These are phyloP conservation scores for Cytospora leucostoma DNA, from an alignment of 2,329 filamentous ascomycete genomes.

Conservation along the genomic window DNA sequence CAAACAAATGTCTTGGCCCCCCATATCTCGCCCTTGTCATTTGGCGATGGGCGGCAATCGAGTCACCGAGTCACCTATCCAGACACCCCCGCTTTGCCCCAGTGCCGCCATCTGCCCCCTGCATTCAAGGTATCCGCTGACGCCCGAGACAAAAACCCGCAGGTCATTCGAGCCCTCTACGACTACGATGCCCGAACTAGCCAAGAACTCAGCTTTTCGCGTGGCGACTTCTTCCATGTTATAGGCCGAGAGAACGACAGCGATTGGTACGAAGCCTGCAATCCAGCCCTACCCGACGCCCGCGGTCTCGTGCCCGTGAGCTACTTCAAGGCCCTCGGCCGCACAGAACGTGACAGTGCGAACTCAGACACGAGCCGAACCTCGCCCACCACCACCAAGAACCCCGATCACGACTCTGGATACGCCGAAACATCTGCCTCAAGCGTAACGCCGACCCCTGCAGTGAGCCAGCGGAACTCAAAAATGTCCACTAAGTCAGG, in stretches of 20 bases:
- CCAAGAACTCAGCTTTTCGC: slow-evolving; percentile 86
- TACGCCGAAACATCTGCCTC: slow-evolving; percentile 64
- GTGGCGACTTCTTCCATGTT: slow-evolving; percentile 97
- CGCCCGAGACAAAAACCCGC: slow-evolving; percentile 27
- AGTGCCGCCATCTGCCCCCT: slow-evolving; percentile 11
- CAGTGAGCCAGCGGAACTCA: slow-evolving; percentile 50
- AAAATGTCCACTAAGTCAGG: slow-evolving; percentile 56
- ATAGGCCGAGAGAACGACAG: slow-evolving; percentile 91
- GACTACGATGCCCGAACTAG: slow-evolving; percentile 78
- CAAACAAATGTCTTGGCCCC: neutral
- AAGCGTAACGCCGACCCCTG: slow-evolving; percentile 34
- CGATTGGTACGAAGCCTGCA: slow-evolving; percentile 99
- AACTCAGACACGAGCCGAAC: slow-evolving; percentile 61
- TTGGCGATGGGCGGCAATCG: slow-evolving; percentile 8
- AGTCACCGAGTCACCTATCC: slow-evolving; percentile 17
- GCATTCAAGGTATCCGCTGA: slow-evolving; percentile 30
- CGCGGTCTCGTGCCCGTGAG: slow-evolving; percentile 90
- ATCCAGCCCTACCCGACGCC: slow-evolving; percentile 82
- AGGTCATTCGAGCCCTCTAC: slow-evolving; percentile 98
- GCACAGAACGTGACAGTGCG: slow-evolving; percentile 86
- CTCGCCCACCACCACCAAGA: slow-evolving; percentile 53
- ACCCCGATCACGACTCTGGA: slow-evolving; percentile 84
- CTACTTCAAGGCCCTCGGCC: slow-evolving; percentile 90
- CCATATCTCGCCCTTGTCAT: slow-evolving; percentile 11
- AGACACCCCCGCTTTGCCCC: slow-evolving; percentile 25